Percentiles rank a stretch among this genome's conserved stretches.
Conservation (phyloP, 106 monocot genomes). For the Hemerocallis citrina region DNA sequence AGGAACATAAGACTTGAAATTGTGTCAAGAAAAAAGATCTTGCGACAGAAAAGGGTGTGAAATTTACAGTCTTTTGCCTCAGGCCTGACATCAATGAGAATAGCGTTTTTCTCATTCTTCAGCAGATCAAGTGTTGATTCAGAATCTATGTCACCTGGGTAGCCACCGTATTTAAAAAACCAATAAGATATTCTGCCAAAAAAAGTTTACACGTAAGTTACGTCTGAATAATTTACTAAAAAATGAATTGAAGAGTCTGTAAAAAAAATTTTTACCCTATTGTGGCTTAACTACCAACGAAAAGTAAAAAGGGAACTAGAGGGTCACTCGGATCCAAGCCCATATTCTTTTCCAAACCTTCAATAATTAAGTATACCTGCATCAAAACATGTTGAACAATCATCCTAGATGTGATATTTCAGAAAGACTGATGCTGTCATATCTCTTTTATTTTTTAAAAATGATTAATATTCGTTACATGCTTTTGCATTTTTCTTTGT, state of each 20-base stretch:
- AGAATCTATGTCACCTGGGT: conserved; percentile 77
- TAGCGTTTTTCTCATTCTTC: conserved; percentile 56
- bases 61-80: conserved; percentile 99
- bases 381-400: conserved; percentile 5
- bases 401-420: too few relatives aligned
- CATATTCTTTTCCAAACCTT: conserved; percentile 62
- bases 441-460: too few relatives aligned
- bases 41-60: conserved; percentile 57
- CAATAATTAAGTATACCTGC: conserved; percentile 50
- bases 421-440: too few relatives aligned
- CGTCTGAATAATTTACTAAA: not conserved
- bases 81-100: conserved; percentile 96
- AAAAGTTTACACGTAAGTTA: not conserved
- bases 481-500: too few relatives aligned
- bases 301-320: conserved; percentile 47
- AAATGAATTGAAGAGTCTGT: not conserved
- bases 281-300: conserved; percentile 53
- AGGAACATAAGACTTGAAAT: too few relatives aligned
- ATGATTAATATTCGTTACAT: too few relatives aligned
- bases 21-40: not conserved
- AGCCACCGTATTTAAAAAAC: conserved; percentile 67
- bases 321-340: conserved; percentile 91
- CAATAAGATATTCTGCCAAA: conserved; percentile 56
- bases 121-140: conserved; percentile 63
- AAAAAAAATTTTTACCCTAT: conserved; percentile 46